These are phyloP conservation scores for Pezicula radicicola DNA, from an alignment of 2,329 filamentous ascomycete genomes.

Conservation along the genomic window DNA sequence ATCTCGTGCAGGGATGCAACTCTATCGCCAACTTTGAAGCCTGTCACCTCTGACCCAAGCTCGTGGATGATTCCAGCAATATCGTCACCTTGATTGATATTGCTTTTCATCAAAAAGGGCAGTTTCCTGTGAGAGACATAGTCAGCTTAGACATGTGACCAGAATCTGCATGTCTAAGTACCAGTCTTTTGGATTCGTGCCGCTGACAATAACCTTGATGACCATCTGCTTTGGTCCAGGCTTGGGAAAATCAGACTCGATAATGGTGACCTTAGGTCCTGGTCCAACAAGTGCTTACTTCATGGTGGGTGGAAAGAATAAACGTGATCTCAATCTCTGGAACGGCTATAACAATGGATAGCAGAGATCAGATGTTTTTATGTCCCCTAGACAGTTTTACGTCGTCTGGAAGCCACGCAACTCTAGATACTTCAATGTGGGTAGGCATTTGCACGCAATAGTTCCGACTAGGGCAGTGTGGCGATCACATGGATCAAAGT, in stretches of 20 bases:
- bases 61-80: constrained; percentile 42
- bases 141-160: background rate
- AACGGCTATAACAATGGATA: too few relatives aligned
- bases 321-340: too few relatives aligned
- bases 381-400: too few relatives aligned
- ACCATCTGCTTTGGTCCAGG: constrained; percentile 16
- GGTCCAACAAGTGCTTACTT: constrained; percentile 13
- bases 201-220: constrained; percentile 18
- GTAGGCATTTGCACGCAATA: too few relatives aligned
- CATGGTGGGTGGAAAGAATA: too few relatives aligned
- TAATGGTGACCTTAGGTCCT: constrained; percentile 8
- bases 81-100: constrained; percentile 38
- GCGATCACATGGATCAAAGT: too few relatives aligned
- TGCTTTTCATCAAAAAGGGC: too few relatives aligned
- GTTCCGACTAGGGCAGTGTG: too few relatives aligned
- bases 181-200: constrained; percentile 21
- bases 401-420: too few relatives aligned
- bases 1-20: constrained; percentile 48
- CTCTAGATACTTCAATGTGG: too few relatives aligned
- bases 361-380: too few relatives aligned
- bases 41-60: constrained; percentile 42
- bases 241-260: constrained; percentile 13
- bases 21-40: constrained; percentile 39
- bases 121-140: too few relatives aligned
- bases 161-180: background rate